phyloP scores from a whole-genome alignment of 2,329 filamentous ascomycete species.

The Colletotrichum spaethianum region DNA sequence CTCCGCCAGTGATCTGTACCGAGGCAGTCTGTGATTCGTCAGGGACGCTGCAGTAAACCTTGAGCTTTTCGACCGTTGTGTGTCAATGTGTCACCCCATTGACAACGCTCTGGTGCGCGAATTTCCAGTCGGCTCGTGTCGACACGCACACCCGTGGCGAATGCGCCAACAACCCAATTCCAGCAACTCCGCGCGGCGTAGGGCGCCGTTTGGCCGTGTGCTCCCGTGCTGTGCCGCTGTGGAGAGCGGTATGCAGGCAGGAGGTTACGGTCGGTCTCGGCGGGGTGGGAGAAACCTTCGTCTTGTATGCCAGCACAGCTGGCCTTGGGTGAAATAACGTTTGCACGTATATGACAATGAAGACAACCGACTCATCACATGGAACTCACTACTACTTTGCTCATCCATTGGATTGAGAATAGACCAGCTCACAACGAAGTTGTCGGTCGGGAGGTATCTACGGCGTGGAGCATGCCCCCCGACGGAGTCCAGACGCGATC shows the following conservation, averaged over 20 bases:
- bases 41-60: background rate
- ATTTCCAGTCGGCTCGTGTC: background rate
- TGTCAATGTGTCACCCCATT: background rate
- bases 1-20: background rate
- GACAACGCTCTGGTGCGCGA: background rate
- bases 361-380: background rate
- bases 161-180: background rate
- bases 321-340: background rate
- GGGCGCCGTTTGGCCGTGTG: constrained; percentile 1
- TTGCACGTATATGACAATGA: background rate
- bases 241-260: constrained; percentile 6
- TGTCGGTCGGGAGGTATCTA: too few species aligned
- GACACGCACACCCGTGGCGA: too few species aligned
- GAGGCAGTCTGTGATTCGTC: background rate
- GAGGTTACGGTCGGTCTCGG: constrained; percentile 6
- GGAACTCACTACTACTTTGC: background rate
- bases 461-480: background rate
- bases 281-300: background rate
- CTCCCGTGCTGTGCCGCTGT: background rate
- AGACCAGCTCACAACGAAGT: too few species aligned
- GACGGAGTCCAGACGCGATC: constrained; percentile 2
- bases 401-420: background rate
- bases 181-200: constrained; percentile 9
- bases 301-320: background rate
- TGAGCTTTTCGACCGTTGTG: background rate